Evolutionary conservation across 2,329 filamentous ascomycete species (phyloP).

Genomic region (Diaporthe aspalathi): DNA sequence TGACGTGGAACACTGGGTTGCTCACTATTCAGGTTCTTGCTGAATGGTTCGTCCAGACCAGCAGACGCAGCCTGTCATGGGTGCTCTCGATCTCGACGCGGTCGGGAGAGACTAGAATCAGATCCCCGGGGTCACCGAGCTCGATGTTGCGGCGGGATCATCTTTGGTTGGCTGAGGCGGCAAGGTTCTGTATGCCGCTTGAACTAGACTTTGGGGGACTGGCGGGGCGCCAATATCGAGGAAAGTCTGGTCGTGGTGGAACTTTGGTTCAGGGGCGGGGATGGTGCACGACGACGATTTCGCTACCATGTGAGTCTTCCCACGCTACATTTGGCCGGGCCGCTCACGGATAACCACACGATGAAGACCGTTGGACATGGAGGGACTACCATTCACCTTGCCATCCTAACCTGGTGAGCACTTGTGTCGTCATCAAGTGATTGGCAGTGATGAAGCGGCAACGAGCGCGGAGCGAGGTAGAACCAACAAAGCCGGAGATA

Average conservation of each 20-base stretch:
- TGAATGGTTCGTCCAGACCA: neutral
- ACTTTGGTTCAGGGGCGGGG: constrained; percentile 26
- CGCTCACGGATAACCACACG: neutral
- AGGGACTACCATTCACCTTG: neutral
- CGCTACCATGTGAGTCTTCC: constrained; percentile 9
- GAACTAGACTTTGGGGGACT: constrained; percentile 13
- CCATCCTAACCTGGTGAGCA: neutral
- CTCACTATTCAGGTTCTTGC: neutral
- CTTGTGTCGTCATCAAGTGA: neutral
- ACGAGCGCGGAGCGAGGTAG: neutral
- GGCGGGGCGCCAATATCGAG: constrained; percentile 18
- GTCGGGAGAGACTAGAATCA: neutral
- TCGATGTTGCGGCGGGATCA: neutral
- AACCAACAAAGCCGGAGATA: neutral
- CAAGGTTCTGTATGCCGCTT: constrained; percentile 11
- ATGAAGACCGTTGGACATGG: neutral
- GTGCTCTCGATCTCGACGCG: neutral
- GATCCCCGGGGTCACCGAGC: constrained; percentile 1
- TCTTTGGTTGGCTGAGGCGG: neutral
- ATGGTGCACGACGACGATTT: neutral
- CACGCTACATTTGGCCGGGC: neutral
- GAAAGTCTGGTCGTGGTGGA: constrained; percentile 20
- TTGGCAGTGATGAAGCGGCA: neutral
- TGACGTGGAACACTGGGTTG: neutral
- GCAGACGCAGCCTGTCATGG: neutral